Percentiles rank a stretch among this genome's conserved stretches.
Evolutionary conservation across 1,139 yeast genomes (phyloP).

Genomic region (Suhomyces ambrosiae): DNA sequence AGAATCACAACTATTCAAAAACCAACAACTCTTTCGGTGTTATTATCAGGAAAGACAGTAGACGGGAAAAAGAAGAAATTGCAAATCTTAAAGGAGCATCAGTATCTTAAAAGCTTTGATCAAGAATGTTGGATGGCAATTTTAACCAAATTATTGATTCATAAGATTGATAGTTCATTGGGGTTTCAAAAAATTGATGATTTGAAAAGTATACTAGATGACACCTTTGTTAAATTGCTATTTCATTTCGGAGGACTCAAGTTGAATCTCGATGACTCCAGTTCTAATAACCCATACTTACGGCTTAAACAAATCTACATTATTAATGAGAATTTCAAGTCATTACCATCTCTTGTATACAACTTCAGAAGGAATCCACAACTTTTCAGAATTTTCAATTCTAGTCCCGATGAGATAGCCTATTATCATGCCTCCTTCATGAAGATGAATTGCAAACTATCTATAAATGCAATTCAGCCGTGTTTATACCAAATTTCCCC

Average conservation of each 20-base stretch:
- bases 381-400: slow-evolving; percentile 39
- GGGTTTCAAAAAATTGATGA: slow-evolving; percentile 40
- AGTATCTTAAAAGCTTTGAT: slow-evolving; percentile 34
- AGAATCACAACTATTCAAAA: slow-evolving; percentile 32
- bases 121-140: slow-evolving; percentile 34
- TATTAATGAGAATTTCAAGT: slow-evolving; percentile 29
- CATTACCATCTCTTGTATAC: slow-evolving; percentile 33
- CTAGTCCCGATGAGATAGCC: slow-evolving; percentile 50
- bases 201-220: slow-evolving; percentile 29
- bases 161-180: slow-evolving; percentile 36
- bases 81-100: slow-evolving; percentile 30
- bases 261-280: slow-evolving; percentile 14
- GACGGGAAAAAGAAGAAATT: slow-evolving; percentile 19
- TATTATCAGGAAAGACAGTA: slow-evolving; percentile 15
- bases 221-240: slow-evolving; percentile 29
- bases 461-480: slow-evolving; percentile 34
- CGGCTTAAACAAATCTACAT: slow-evolving; percentile 22
- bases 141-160: slow-evolving; percentile 34
- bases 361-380: slow-evolving; percentile 38
- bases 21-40: slow-evolving; percentile 31
- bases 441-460: slow-evolving; percentile 19
- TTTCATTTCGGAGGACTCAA: slow-evolving; percentile 36
- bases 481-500: slow-evolving; percentile 21
- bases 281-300: slow-evolving; percentile 27
- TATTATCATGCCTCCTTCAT: slow-evolving; percentile 37